Evolutionary conservation across 768 basidiomycete species (phyloP).

Genomic region (Lactarius quietus): DNA sequence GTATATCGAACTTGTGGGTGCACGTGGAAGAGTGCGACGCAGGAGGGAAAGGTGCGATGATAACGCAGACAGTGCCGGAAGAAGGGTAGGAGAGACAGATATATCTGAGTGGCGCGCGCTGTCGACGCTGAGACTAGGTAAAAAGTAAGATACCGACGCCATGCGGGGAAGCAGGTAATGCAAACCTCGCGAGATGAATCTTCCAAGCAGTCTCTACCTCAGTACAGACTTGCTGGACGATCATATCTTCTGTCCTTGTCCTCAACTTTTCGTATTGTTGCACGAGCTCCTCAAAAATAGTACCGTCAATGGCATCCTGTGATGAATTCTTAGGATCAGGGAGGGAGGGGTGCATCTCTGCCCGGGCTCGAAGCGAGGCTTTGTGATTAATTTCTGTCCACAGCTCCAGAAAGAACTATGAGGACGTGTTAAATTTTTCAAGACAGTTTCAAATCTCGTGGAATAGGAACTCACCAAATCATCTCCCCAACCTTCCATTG

Average conservation of each 20-base stretch:
- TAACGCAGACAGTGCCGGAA: no score
- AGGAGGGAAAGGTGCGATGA: no score
- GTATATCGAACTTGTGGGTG: no score
- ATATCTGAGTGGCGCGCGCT: no score
- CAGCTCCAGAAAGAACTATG: conserved; percentile 88
- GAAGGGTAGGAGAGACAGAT: no score
- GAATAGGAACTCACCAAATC: conserved; percentile 61
- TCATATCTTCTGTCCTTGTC: conserved; percentile 80
- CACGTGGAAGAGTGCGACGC: no score
- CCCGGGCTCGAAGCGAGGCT: conserved; percentile 53
- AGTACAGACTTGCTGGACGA: no score
- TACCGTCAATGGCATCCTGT: conserved; percentile 47
- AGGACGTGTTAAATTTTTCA: neutral
- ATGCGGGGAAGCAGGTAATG: no score
- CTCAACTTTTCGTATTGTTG: conserved; percentile 56
- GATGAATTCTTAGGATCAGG: conserved; percentile 41
- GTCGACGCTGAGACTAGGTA: no score
- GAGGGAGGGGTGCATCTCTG: conserved; percentile 46
- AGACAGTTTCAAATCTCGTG: neutral
- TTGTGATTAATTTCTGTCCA: conserved; percentile 74
- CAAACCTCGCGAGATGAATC: no score
- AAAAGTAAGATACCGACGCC: no score
- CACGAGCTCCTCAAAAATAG: conserved; percentile 79
- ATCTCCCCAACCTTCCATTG: conserved; percentile 83
- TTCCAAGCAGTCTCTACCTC: no score